These are phyloP conservation scores for Boletus huronensis DNA, from an alignment of 768 basidiomycete species.

Conservation along the genomic window DNA sequence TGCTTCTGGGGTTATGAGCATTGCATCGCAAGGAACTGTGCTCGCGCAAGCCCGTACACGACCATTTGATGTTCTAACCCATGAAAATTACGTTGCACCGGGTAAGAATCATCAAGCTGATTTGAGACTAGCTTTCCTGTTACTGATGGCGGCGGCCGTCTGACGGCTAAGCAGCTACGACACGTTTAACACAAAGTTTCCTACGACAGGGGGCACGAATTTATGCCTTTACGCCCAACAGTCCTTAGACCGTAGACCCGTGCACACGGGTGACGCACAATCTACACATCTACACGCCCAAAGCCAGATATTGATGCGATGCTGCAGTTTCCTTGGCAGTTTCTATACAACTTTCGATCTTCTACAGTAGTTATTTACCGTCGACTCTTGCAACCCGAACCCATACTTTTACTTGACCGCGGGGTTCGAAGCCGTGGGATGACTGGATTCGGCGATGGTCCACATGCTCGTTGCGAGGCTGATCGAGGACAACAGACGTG, in stretches of 20 bases:
- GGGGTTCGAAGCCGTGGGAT: constrained; percentile 5
- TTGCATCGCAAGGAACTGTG: constrained; percentile 57
- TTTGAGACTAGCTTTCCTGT: constrained; percentile 12
- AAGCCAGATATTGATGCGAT: not conserved
- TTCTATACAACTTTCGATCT: constrained; percentile 26
- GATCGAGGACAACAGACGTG: not conserved
- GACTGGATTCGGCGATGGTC: not conserved
- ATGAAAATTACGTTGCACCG: constrained; percentile 72
- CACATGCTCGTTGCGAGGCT: not conserved
- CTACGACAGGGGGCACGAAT: constrained; percentile 55
- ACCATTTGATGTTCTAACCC: constrained; percentile 74
- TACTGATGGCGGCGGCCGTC: constrained; percentile 13
- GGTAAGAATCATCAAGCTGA: constrained; percentile 48
- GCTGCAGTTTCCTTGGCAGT: constrained; percentile 13
- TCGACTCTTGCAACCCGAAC: constrained; percentile 13
- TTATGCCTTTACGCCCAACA: constrained; percentile 46
- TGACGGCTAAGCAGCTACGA: constrained; percentile 36
- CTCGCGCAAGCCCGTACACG: constrained; percentile 72
- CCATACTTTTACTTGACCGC: constrained; percentile 10
- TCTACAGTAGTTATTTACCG: constrained; percentile 26
- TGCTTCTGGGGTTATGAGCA: constrained; percentile 45
- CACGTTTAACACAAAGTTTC: constrained; percentile 56
- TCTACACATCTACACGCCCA: no score
- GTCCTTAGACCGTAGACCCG: constrained; percentile 31
- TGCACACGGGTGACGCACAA: not conserved